phyloP scores from a whole-genome alignment of 2,329 filamentous ascomycete genomes.

The Berkeleyomyces basicola region DNA sequence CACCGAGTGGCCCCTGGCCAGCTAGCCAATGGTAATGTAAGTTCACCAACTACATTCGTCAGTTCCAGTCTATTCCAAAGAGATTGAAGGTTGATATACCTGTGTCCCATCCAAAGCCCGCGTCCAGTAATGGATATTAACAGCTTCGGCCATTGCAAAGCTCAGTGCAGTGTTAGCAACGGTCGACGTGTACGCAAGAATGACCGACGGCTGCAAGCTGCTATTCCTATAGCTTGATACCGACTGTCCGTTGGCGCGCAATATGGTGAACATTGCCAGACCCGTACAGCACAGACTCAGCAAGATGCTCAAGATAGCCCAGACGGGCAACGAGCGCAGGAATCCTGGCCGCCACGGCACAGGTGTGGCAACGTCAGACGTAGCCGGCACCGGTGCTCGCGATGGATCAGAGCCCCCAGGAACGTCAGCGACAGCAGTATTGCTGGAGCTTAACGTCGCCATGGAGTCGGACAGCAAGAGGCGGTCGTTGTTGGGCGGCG shows the following conservation, averaged over 20 bases:
- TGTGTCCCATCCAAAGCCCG: not conserved
- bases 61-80: not conserved
- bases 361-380: too few relatives aligned
- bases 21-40: not conserved
- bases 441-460: not conserved
- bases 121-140: not conserved
- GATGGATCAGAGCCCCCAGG: not conserved
- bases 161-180: not conserved
- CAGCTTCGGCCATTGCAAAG: not conserved
- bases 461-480: not conserved
- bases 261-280: not conserved
- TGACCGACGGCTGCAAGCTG: not conserved
- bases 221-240: not conserved
- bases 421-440: too few relatives aligned
- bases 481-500: not conserved
- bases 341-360: not conserved
- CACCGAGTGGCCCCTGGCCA: not conserved
- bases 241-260: not conserved
- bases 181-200: not conserved
- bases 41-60: not conserved
- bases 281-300: not conserved
- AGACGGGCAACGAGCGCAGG: not conserved
- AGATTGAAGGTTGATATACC: not conserved
- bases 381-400: too few relatives aligned
- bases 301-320: not conserved